Evolutionary conservation across 192 early-diverging fungal genomes (phyloP), one percentile per base, ranked within the genome.

Genomic region (Allomyces macrogynus): DNA sequence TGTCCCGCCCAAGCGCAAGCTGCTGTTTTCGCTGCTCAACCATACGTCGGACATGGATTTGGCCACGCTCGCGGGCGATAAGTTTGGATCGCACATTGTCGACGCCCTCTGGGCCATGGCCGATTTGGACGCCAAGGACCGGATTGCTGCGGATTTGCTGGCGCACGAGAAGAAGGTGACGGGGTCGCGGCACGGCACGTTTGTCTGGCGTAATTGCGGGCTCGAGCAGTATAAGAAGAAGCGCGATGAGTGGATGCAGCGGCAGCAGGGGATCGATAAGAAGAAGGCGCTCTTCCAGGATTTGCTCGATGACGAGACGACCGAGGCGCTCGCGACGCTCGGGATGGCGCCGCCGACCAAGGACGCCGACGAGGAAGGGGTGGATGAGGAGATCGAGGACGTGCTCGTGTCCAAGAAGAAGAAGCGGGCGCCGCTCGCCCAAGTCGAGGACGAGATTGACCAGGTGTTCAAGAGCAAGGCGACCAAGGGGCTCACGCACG

Each of bases 201-300:
- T 84, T 66, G 79, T 90, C 18, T 72, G 86, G 61, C 80, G 87
- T 64, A 89, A 89, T 68, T 91, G 88, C 74, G 75, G 80, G 49
- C 80, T 89, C 62, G 87, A 89, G 64, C 73, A 74, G 66, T 93
- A 83, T 74, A 87, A 87, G 74, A 68, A 78, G 64, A 72, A 78
- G 67, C 76, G 81, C n/a, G 81, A 84, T 20, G 86, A 87, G 71
- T 93, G 90, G 90, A 76, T 79, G 3, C 82, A 83, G 73, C 75
- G 77, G 65, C 79, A 88, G 72, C 78, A 80, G 74, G 86, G 85
- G 12, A 69, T 81, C 42, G 86, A 90, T 63, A 79, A 83, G 66
- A 84, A 86, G 70, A 75, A 77, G 71, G 83, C 80, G 16, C 84
- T 92, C 86, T 90, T 92, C 67, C 81, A 81, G 68, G 89, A 89